Evolutionary conservation across 1,284 basidiomycete species (phyloP), one percentile per base, ranked within the genome.

Genomic region (Termitomyces sp.): DNA sequence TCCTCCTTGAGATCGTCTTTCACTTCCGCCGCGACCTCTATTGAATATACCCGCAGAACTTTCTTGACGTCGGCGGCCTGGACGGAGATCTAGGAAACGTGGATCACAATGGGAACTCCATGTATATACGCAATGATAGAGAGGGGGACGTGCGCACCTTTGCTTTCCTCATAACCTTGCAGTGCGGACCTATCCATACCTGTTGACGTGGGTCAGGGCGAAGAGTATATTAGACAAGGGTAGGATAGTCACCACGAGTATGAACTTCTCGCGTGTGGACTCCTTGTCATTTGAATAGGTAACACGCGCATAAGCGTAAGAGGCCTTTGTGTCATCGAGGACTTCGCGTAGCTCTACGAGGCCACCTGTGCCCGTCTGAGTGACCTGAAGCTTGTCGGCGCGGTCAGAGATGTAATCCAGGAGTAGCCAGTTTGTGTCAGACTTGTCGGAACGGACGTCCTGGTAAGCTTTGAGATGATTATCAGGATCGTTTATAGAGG

Each of bases 121-220:
- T 46, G 10, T 21, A 30, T 26, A 15, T 26, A 8, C 28, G 17
- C 36, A 51, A 41, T 34, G 43, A n/a, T 31, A 21, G 21, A 34
- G 8, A 21, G 19, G 47, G 9, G 30, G 34, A n/a, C 12, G 30
- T 12, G 17, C 81, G 60, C 61, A 90, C 92, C 84, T 91, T 94
- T 43, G 87, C 93, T 73, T 86, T 89, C 59, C 93, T 81, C 93
- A 95, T 94, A 61, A 94, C 78, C 75, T 91, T 92, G 72, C 90
- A 92, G 43, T 78, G 72, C 38, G 83, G 77, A 40, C 93, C 93
- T 70, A 95, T 94, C 92, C 93, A 95, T 53, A 75, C 70, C 77
- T 79, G 60, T n/a, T 49, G 51, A 54, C 43, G 53, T 52, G 56
- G 43, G 55, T 58, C 46, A 61, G 57, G 43, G 33, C 17, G 50